phyloP scores from a whole-genome alignment of 2,329 filamentous ascomycete genomes.

The Colletotrichum melonis region DNA sequence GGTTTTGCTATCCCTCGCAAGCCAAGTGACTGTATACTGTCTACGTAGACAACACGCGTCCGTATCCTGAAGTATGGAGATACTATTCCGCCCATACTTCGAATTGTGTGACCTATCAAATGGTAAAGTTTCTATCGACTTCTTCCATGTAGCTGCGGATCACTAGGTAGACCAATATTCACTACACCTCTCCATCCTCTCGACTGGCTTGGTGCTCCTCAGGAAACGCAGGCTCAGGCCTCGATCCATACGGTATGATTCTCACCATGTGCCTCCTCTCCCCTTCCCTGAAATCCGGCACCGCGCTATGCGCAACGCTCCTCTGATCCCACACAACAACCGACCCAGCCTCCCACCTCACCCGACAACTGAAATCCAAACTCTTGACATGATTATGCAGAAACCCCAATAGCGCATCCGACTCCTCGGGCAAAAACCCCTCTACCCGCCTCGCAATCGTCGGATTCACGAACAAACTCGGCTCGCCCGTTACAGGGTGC shows the following conservation, averaged over 20 bases:
- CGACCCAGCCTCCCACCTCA: conserved; percentile 43
- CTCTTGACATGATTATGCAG: conserved; percentile 44
- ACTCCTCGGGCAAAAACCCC: conserved; percentile 45
- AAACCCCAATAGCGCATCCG: conserved; percentile 41
- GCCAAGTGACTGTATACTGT: not conserved
- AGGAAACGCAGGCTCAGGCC: conserved; percentile 35
- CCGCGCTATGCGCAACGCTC: conserved; percentile 40
- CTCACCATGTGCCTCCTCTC: conserved; percentile 46
- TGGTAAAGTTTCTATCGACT: not conserved
- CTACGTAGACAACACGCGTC: no score
- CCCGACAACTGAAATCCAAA: conserved; percentile 45
- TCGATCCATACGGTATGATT: conserved; percentile 43
- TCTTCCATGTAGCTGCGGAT: not conserved
- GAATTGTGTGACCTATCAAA: not conserved
- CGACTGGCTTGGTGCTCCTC: not conserved
- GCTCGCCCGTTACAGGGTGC: conserved; percentile 43
- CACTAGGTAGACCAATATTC: not conserved
- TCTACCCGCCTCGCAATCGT: conserved; percentile 43
- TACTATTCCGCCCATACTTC: not conserved
- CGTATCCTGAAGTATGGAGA: not conserved
- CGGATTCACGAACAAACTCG: conserved; percentile 44
- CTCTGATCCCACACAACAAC: conserved; percentile 47
- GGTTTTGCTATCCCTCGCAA: not conserved
- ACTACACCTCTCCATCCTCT: not conserved
- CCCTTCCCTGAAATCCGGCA: conserved; percentile 44